A percentile compares a stretch with the other conserved stretches of the same genome.
Evolutionary conservation across 176 grass and related monocot species (phyloP).

Genomic region (Chrysopogon serrulatus): DNA sequence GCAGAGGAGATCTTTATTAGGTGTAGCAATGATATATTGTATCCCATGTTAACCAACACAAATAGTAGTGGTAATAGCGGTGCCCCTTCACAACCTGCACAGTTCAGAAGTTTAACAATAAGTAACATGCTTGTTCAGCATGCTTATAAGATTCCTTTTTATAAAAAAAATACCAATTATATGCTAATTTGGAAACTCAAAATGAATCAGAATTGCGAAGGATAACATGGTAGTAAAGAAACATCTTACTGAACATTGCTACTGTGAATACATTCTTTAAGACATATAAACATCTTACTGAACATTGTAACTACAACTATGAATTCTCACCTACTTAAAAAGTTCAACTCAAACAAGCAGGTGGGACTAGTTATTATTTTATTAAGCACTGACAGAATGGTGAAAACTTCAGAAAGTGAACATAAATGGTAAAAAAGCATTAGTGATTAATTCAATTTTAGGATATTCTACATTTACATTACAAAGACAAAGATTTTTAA

Average conservation of each 20-base stretch:
- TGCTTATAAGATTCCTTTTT: not conserved
- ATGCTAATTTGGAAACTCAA: not conserved
- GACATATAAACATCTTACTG: too few species aligned
- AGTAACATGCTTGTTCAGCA: slow-evolving; percentile 10
- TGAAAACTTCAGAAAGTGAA: slow-evolving; percentile 10
- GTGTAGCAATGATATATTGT: slow-evolving; percentile 88
- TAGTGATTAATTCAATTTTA: not conserved
- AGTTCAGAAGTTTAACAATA: slow-evolving; percentile 21
- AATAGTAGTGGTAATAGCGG: slow-evolving; percentile 84
- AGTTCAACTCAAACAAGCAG: not conserved
- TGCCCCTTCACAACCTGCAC: slow-evolving; percentile 86
- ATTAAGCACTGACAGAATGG: not conserved
- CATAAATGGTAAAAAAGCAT: not conserved
- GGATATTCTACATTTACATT: not conserved
- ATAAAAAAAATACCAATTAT: not conserved
- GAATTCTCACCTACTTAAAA: not conserved
- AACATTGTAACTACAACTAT: slow-evolving; percentile 3
- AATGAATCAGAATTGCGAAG: not conserved
- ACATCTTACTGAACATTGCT: not conserved
- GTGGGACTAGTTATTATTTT: not conserved
- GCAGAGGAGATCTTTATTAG: slow-evolving; percentile 85
- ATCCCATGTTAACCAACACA: slow-evolving; percentile 92
- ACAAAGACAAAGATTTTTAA: not conserved
- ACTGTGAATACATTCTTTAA: not conserved
- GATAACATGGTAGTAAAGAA: not conserved